phyloP scores from a whole-genome alignment of 768 basidiomycete genomes.

The Exidia glandulosa region DNA sequence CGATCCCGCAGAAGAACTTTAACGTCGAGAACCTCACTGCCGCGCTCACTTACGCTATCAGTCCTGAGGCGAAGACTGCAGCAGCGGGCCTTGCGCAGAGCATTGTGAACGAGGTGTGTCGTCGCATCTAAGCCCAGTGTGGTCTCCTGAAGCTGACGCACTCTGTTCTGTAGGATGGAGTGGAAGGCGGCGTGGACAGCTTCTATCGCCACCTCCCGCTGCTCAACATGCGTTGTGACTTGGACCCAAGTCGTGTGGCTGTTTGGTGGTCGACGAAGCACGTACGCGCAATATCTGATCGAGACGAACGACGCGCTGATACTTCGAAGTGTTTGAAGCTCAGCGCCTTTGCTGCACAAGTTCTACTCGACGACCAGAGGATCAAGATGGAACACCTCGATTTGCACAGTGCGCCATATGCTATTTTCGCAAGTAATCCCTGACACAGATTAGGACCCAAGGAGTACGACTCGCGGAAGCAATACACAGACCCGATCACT shows the following conservation, averaged over 20 bases:
- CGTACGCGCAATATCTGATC: conserved; percentile 17
- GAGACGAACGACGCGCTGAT: conserved; percentile 2
- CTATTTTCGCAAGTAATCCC: too few relatives aligned
- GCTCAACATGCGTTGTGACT: conserved; percentile 52
- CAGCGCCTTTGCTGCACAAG: conserved; percentile 43
- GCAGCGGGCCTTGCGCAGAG: conserved; percentile 38
- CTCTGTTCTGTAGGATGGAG: conserved; percentile 30
- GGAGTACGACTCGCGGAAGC: too few relatives aligned
- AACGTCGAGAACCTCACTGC: conserved; percentile 36
- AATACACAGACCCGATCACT: too few relatives aligned
- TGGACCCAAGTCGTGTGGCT: conserved; percentile 39
- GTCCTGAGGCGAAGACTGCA: conserved; percentile 35
- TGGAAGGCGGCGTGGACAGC: conserved; percentile 35
- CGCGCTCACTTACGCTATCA: conserved; percentile 40
- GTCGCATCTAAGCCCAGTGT: neutral
- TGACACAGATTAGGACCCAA: too few relatives aligned
- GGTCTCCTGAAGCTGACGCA: neutral
- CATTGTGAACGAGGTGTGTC: conserved; percentile 38
- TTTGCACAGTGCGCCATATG: too few relatives aligned
- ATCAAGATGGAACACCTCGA: conserved; percentile 34
- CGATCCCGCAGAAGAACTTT: conserved; percentile 44
- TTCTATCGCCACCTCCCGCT: conserved; percentile 52
- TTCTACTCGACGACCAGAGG: conserved; percentile 32
- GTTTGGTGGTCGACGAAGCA: conserved; percentile 49
- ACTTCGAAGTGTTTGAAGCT: conserved; percentile 35